Evolutionary conservation across 2,329 filamentous ascomycete genomes (phyloP), one percentile per base, ranked within the genome.

Genomic region (Fusarium phyllophilum): DNA sequence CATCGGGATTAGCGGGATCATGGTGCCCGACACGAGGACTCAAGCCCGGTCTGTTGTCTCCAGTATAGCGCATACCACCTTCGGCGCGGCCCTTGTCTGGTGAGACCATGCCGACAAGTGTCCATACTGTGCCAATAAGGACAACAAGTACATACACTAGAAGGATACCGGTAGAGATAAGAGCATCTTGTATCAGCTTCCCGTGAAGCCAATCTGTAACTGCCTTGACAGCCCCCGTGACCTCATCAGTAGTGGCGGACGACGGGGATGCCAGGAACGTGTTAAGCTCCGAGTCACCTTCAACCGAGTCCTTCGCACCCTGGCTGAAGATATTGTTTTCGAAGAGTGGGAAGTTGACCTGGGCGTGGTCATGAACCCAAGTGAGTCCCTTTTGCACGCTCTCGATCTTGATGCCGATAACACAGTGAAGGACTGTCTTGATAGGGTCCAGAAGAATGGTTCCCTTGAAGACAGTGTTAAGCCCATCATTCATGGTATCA

Each of bases 351-450:
- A 99, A 92, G 68, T 90, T 86, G 76, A 99, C 88, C 70, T 96
- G 89, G 8, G 96, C 94, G 80, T 98, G 86, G 75, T 98, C 92
- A 78, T 93, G 90, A 17, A 97, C 93, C 96, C 96, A 99, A 2
- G 94, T 97, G n/a, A 98, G 87, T 18, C 93, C 96, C 79, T 93
- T 92, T 81, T 98, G 90, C 74, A 99, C 90, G 29, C 91, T 89
- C 75, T 93, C 90, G 72, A 98, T 88, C 85, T 98, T 98, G 79
- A 97, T 87, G 13, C 92, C 90, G 73, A 98, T 90, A n/a, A 98
- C 87, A 79, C 96, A 98, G 79, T 94, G 89, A 72, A 98, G 88
- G 39, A 98, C 90, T 48, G 94, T 92, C 78, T 90, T 87, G 78
- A 97, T 91, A 0, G 95, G 93, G 34, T 92, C 89, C 74, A 94